Conservation (phyloP, 2,329 filamentous ascomycete species). For the Colletotrichum cuscutae region DNA sequence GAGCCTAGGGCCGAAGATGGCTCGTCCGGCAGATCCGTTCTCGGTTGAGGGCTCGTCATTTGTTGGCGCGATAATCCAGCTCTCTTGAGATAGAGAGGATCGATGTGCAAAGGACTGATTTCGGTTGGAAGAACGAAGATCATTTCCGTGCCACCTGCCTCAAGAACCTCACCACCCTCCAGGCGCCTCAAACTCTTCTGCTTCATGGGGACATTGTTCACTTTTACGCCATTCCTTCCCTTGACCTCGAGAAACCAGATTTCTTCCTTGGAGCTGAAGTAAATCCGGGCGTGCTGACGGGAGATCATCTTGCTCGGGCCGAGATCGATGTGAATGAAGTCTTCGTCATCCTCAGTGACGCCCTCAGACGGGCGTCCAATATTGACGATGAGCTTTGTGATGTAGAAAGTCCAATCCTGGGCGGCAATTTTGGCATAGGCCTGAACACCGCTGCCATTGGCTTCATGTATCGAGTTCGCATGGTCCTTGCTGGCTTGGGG, state of each 20-base stretch:
- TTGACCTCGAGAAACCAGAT: slow-evolving; percentile 89
- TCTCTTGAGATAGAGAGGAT: slow-evolving; percentile 75
- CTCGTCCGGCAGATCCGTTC: slow-evolving; percentile 32
- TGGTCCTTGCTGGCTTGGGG: slow-evolving; percentile 72
- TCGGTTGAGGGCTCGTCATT: slow-evolving; percentile 24
- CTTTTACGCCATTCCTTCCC: slow-evolving; percentile 89
- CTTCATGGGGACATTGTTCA: slow-evolving; percentile 80
- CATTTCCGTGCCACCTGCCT: slow-evolving; percentile 95
- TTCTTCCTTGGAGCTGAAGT: slow-evolving; percentile 74
- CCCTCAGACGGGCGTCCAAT: slow-evolving; percentile 77
- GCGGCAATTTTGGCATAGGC: slow-evolving; percentile 87
- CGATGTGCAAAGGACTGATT: slow-evolving; percentile 72
- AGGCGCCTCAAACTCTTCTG: slow-evolving; percentile 74
- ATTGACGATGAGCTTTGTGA: slow-evolving; percentile 78
- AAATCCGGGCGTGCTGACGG: slow-evolving; percentile 79
- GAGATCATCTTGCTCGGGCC: slow-evolving; percentile 86
- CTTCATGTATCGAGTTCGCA: slow-evolving; percentile 71
- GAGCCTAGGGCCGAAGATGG: slow-evolving; percentile 32
- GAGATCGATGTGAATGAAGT: slow-evolving; percentile 84
- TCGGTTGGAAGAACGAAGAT: slow-evolving; percentile 94
- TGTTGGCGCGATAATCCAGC: slow-evolving; percentile 60
- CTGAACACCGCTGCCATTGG: slow-evolving; percentile 70
- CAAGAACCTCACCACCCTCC: slow-evolving; percentile 88
- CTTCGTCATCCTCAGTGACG: slow-evolving; percentile 55
- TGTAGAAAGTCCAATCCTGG: slow-evolving; percentile 86